phyloP scores from a whole-genome alignment of 2,329 filamentous ascomycete species.

The Decorospora gaudefroyi region DNA sequence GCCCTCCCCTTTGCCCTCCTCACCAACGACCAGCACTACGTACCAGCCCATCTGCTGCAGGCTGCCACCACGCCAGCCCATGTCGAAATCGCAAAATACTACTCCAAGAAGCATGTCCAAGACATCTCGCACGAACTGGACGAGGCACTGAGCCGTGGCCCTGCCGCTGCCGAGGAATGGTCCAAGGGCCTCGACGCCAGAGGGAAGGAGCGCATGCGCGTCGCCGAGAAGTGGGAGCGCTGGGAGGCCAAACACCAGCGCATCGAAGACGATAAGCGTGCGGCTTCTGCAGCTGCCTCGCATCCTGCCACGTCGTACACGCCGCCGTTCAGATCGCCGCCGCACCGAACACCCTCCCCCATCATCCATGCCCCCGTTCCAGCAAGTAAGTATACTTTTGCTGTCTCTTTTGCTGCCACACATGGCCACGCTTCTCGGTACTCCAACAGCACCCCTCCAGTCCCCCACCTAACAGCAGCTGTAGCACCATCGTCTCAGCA shows the following conservation, averaged over 20 bases:
- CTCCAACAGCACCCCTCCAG: conserved; percentile 27
- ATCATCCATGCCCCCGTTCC: conserved; percentile 43
- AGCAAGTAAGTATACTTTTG: conserved; percentile 40
- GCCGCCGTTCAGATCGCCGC: conserved; percentile 32
- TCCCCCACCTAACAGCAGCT: conserved; percentile 38
- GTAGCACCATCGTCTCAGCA: conserved; percentile 37
- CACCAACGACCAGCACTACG: conserved; percentile 63
- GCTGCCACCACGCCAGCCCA: conserved; percentile 54
- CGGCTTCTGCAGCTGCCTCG: conserved; percentile 24
- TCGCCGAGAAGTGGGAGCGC: conserved; percentile 73
- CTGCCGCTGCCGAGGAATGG: conserved; percentile 75
- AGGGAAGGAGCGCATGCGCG: conserved; percentile 63
- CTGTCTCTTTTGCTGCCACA: conserved; percentile 20
- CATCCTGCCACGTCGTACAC: conserved; percentile 24
- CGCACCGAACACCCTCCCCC: conserved; percentile 34
- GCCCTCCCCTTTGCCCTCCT: conserved; percentile 72
- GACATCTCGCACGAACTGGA: conserved; percentile 66
- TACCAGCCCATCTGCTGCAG: conserved; percentile 62
- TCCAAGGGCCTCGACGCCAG: conserved; percentile 70
- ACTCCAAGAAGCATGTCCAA: conserved; percentile 65
- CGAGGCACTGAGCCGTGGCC: conserved; percentile 67
- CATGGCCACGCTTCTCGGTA: conserved; percentile 21
- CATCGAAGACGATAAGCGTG: conserved; percentile 25
- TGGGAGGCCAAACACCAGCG: conserved; percentile 61
- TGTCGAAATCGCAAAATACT: conserved; percentile 66